A percentile compares a stretch with the other conserved stretches of the same genome.
Conservation (phyloP, 108 stramenopile genomes). For the Skeletonema menzelii region DNA sequence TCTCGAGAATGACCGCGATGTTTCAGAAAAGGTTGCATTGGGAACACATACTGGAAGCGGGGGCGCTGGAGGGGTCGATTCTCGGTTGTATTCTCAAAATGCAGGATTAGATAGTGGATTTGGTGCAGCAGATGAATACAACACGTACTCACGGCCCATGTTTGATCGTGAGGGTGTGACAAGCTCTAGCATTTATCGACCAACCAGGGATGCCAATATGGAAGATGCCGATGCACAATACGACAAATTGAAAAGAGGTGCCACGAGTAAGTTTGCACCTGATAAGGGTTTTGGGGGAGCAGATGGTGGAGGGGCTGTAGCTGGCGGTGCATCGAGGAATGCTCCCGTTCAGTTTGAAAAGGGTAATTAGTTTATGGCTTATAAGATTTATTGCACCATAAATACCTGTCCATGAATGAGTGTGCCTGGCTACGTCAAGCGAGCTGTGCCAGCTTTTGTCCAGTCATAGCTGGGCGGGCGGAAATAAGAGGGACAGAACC, state of each 20-base stretch:
- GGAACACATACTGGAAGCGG: constrained; percentile 91
- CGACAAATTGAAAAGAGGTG: constrained; percentile 70
- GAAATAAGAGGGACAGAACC: too few relatives aligned
- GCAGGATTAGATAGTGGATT: constrained; percentile 96
- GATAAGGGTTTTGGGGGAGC: constrained; percentile 87
- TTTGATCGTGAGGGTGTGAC: constrained; percentile 89
- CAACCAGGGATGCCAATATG: constrained; percentile 76
- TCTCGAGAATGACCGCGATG: constrained; percentile 92
- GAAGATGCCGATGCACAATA: constrained; percentile 86
- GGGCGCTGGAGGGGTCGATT: constrained; percentile 88
- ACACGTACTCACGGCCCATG: constrained; percentile 92
- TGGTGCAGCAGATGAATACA: constrained; percentile 98
- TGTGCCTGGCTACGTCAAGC: too few relatives aligned
- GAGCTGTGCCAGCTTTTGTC: too few relatives aligned
- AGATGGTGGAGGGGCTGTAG: constrained; percentile 58
- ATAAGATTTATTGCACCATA: background rate
- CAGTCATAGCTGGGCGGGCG: too few relatives aligned
- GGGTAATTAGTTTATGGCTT: constrained; percentile 17
- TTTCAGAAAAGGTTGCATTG: constrained; percentile 97
- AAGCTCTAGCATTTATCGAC: constrained; percentile 90
- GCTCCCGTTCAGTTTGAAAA: constrained; percentile 93
- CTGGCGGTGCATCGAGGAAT: constrained; percentile 62
- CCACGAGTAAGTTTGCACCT: constrained; percentile 84
- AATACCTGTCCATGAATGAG: too few relatives aligned
- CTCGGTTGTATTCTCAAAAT: constrained; percentile 93